These are phyloP conservation scores for Russula earlei DNA, from an alignment of 768 basidiomycete genomes.

Conservation along the genomic window DNA sequence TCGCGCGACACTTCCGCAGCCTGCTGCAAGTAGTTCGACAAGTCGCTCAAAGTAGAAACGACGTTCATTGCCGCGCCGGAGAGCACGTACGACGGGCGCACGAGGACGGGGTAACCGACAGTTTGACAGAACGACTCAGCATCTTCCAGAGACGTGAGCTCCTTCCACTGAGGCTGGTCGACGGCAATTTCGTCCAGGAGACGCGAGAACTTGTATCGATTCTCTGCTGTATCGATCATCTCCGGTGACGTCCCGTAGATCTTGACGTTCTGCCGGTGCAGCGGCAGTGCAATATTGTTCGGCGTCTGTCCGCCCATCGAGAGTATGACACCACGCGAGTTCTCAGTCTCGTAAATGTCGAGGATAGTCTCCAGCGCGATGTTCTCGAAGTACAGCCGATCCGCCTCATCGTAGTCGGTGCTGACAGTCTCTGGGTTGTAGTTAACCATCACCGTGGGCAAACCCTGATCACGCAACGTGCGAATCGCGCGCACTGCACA, in stretches of 20 bases:
- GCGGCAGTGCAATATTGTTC: conserved; percentile 93
- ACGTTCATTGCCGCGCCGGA: conserved; percentile 99
- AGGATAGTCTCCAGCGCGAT: conserved; percentile 94
- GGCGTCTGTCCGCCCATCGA: conserved; percentile 99
- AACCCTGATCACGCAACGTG: conserved; percentile 88
- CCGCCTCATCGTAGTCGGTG: conserved; percentile 98
- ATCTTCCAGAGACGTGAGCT: conserved; percentile 83
- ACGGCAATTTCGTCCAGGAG: conserved; percentile 97
- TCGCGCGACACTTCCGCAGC: conserved; percentile 94
- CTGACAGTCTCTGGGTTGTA: conserved; percentile 99
- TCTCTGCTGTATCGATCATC: conserved; percentile 99
- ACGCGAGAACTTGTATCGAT: conserved; percentile 98
- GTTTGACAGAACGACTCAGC: conserved; percentile 84
- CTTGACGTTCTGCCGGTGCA: conserved; percentile 96
- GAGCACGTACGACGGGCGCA: conserved; percentile 96
- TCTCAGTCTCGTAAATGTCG: conserved; percentile 92
- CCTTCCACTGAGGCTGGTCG: conserved; percentile 96
- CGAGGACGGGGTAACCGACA: conserved; percentile 92
- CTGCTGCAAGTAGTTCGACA: conserved; percentile 86
- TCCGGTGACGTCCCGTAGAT: conserved; percentile 98
- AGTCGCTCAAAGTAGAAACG: conserved; percentile 85
- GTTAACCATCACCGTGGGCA: conserved; percentile 98
- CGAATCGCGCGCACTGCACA: conserved; percentile 96
- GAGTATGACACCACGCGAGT: conserved; percentile 82
- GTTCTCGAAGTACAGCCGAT: conserved; percentile 97